Evolutionary conservation across 805 yeast species (phyloP).

Genomic region (Dipodascus albidus): DNA sequence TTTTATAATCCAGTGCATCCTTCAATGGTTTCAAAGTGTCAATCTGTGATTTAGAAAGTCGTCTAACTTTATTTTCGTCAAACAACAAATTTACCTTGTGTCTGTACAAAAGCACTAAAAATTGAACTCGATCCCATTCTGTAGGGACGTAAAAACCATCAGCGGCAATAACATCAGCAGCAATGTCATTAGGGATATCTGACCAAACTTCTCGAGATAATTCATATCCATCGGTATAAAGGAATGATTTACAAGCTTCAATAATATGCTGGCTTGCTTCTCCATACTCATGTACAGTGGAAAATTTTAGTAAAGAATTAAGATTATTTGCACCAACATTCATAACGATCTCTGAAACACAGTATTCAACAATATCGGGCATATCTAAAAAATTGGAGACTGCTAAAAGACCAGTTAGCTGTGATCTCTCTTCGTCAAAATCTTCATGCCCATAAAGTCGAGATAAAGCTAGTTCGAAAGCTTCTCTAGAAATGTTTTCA

Average conservation of each 20-base stretch:
- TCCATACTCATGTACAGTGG: conserved; percentile 34
- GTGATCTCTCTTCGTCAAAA: conserved; percentile 23
- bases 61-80: conserved; percentile 2
- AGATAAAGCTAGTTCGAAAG: conserved; percentile 39
- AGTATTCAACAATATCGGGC: conserved; percentile 32
- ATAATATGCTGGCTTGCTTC: conserved; percentile 33
- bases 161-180: conserved; percentile 34
- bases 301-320: conserved; percentile 31
- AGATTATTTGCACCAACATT: conserved; percentile 29
- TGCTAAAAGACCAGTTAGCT: conserved; percentile 33
- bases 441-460: conserved; percentile 36
- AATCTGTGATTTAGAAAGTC: neutral
- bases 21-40: conserved; percentile 16
- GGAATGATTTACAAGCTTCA: conserved; percentile 35
- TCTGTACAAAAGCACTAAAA: conserved; percentile 30
- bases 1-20: conserved; percentile 29
- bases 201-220: conserved; percentile 36
- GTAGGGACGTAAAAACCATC: conserved; percentile 43
- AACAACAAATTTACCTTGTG: neutral
- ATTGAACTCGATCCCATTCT: conserved; percentile 45
- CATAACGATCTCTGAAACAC: conserved; percentile 31
- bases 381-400: conserved; percentile 38
- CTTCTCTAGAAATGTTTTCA: conserved; percentile 30
- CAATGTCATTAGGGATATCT: conserved; percentile 32
- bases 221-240: conserved; percentile 41